These are phyloP conservation scores for Xylaria flabelliformis DNA, from an alignment of 495 filamentous ascomycete species.

Conservation along the genomic window DNA sequence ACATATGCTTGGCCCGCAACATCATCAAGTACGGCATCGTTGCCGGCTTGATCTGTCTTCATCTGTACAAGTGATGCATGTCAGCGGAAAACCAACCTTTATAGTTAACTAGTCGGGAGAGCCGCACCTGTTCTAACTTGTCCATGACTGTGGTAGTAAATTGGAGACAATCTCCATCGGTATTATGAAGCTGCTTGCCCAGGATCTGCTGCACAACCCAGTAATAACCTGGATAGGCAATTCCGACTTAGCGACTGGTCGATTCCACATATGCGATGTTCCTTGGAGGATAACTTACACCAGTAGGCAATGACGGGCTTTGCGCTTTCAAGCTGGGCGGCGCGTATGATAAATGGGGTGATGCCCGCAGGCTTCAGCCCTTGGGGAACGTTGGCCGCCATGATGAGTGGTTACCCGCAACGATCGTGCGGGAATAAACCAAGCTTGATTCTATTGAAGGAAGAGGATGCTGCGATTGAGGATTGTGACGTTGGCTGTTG, in stretches of 20 bases:
- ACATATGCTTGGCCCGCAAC: conserved; percentile 86
- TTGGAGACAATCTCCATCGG: conserved; percentile 72
- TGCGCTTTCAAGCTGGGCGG: conserved; percentile 79
- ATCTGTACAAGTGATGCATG: conserved; percentile 53
- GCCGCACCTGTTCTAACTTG: conserved; percentile 79
- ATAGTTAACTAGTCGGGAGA: neutral
- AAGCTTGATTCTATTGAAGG: neutral
- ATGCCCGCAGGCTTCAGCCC: conserved; percentile 79
- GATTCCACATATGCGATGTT: neutral
- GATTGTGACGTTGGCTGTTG: neutral
- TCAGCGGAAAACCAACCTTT: neutral
- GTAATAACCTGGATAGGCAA: conserved; percentile 71
- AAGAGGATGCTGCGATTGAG: neutral
- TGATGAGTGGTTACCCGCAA: conserved; percentile 39
- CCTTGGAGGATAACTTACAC: conserved; percentile 66
- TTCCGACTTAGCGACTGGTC: neutral
- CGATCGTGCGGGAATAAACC: neutral
- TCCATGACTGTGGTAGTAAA: conserved; percentile 90
- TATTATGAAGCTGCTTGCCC: conserved; percentile 73
- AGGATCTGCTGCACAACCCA: conserved; percentile 94
- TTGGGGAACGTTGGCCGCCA: conserved; percentile 76
- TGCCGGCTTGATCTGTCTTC: conserved; percentile 61
- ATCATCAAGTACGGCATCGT: conserved; percentile 78
- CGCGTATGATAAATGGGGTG: conserved; percentile 75
- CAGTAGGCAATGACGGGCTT: conserved; percentile 92